phyloP scores from a whole-genome alignment of 1,284 basidiomycete species.

The Mycosarcoma mackinlayi region DNA sequence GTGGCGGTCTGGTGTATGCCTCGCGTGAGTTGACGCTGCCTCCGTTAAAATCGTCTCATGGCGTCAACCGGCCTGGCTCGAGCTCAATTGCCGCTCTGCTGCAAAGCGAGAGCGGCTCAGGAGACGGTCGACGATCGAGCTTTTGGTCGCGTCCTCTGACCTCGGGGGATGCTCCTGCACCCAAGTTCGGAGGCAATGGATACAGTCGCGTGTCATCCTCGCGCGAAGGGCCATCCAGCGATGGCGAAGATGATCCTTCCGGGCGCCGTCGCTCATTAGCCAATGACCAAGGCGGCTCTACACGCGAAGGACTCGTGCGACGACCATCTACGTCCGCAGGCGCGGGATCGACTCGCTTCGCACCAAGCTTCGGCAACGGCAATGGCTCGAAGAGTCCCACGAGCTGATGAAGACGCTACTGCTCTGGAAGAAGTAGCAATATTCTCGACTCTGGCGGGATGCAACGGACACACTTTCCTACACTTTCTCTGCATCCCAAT shows the following conservation, averaged over 20 bases:
- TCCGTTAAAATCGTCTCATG: constrained; percentile 26
- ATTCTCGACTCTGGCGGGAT: too few relatives aligned
- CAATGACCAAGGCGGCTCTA: constrained; percentile 15
- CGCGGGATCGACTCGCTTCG: constrained; percentile 39
- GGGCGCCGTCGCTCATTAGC: constrained; percentile 32
- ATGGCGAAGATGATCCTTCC: constrained; percentile 24
- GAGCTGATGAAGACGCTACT: constrained; percentile 1
- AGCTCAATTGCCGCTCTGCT: constrained; percentile 23
- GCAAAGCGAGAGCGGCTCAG: constrained; percentile 14
- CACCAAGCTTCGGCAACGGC: constrained; percentile 23
- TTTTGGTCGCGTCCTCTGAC: constrained; percentile 43
- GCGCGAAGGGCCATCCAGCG: constrained; percentile 21
- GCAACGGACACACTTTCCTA: background rate
- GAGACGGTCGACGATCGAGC: constrained; percentile 8
- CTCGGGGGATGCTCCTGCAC: constrained; percentile 31
- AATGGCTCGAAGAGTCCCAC: constrained; percentile 23
- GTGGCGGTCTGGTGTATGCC: constrained; percentile 9
- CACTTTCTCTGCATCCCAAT: too few relatives aligned
- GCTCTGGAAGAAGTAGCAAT: too few relatives aligned
- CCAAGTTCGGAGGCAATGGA: constrained; percentile 22
- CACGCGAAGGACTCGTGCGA: constrained; percentile 21
- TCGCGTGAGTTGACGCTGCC: constrained; percentile 28
- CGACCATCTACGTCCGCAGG: constrained; percentile 48
- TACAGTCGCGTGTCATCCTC: constrained; percentile 20
- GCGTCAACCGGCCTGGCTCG: constrained; percentile 22